Evolutionary conservation across 768 basidiomycete species (phyloP), one percentile per base, ranked within the genome.

Genomic region (Leccinum ochraceum): DNA sequence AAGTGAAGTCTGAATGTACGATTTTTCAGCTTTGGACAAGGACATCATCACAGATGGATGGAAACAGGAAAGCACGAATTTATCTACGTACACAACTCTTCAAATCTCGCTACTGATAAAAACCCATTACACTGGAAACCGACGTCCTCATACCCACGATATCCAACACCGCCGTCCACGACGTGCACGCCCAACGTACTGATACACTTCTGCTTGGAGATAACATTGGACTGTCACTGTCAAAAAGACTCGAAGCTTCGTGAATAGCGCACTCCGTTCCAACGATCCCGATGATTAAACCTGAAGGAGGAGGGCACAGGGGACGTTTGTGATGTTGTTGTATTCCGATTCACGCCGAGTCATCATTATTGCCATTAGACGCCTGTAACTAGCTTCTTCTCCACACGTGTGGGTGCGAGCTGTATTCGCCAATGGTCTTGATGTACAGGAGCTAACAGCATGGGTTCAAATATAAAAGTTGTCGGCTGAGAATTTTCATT

Each of bases 1-100:
- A 6, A 93, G 78, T 0, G 90, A 87, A 9, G 85, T 72, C 63
- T 85, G 83, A 32, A 92, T 87, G 68, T 89, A 94, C 4, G 91
- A 84, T 66, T 83, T 83, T 76, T 95, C 92, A 0, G 92, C 84
- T 65, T 93, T 93, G 48, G 92, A 93, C 57, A 87, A 68, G 42
- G 39, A 42, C 39, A 42, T 42, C 17, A 28, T 28, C 28, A 8
- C 7, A 16, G 16, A 17, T 39, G 7, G 17, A 39, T 9, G 17
- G 39, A 17, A 42, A 42, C 39, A 3, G 7, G 17, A 17, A 42
- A 17, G 8, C 8, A 42, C 17, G 13, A 8, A 16, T 6, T 39
- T 39, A 17, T 39, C 37, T 39, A 39, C 36, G 30, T 32, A 32
- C 30, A 34, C 34, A 34, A 34, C 34, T 34, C 32, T 34, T 34